Conservation (phyloP, 768 basidiomycete species). For the Dentipellis fragilis region DNA sequence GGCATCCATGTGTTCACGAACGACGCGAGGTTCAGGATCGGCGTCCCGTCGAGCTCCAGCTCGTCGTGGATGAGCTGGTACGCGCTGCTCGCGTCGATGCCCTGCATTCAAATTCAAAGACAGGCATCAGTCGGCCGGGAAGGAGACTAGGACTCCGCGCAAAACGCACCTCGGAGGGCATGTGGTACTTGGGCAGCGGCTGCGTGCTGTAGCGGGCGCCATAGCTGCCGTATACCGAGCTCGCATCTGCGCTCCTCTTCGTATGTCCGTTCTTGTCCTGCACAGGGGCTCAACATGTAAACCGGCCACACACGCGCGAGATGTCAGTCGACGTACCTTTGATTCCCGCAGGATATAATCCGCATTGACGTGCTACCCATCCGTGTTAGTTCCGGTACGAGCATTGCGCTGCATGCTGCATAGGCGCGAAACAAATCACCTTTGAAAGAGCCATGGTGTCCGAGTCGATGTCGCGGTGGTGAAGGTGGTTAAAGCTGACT, state of each 20-base stretch:
- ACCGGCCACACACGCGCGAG: background rate
- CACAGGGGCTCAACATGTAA: background rate
- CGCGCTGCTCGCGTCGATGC: constrained; percentile 38
- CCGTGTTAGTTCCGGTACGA: background rate
- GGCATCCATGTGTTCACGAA: constrained; percentile 65
- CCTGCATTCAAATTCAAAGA: constrained; percentile 34
- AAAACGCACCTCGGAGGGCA: constrained; percentile 44
- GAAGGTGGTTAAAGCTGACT: background rate
- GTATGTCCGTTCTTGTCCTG: constrained; percentile 37
- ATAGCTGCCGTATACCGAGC: constrained; percentile 30
- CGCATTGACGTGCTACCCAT: constrained; percentile 7
- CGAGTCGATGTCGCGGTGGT: background rate
- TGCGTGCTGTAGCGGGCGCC: constrained; percentile 55
- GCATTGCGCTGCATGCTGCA: background rate
- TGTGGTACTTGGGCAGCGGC: constrained; percentile 57
- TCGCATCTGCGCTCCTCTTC: constrained; percentile 8
- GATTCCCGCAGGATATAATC: constrained; percentile 8
- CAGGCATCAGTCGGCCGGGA: background rate
- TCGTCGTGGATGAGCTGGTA: constrained; percentile 60
- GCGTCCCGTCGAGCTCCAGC: constrained; percentile 42
- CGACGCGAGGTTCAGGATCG: constrained; percentile 54
- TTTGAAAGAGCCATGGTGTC: constrained; percentile 11
- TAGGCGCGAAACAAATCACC: background rate
- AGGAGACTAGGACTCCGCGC: too few species aligned
- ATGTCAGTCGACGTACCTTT: background rate